Evolutionary conservation across 2,329 filamentous ascomycete genomes (phyloP), one percentile per base, ranked within the genome.

Genomic region (Arthrobotrys iridis): DNA sequence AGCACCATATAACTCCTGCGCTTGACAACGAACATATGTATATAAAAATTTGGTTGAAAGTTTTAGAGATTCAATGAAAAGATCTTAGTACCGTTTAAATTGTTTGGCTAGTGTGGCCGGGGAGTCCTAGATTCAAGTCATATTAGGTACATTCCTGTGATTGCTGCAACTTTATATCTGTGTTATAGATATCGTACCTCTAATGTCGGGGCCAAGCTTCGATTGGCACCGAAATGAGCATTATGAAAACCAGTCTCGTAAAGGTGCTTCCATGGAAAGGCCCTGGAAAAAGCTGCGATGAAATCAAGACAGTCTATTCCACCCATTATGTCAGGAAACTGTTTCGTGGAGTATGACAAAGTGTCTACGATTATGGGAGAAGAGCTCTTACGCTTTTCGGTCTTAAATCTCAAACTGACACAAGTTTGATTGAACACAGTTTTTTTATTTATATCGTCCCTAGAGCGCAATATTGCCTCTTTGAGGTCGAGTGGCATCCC

Each of bases 361-460:
- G 43, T 35, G 0, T 45, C 0, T 22, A 7, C 35, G 20, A 15
- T 13, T 26, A n/a, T 28, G 5, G 35, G 5, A 20, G 26, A 41
- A 13, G n/a, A 1, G 1, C 18, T 28, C 66, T 57, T 58, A 71
- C 66, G 26, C 5, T 43, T 28, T 43, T 63, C 48, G n/a, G 35
- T 63, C 48, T 71, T 71, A 33, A 71, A 71, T 13, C 35, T 58
- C 24, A 71, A 26, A 35, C 66, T 71, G 4, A 71, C 66, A 26
- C 66, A 57, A 5, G 66, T 71, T 20, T 58, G 66, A 41, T 71
- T 63, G 24, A 71, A 71, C 58, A 71, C 66, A 6, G 48, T 64
- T 33, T 37, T 71, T 24, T 58, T 64, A 18, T 71, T 45, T 0
- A 71, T 30, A 41, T 71, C 66, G 30, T 71, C 66, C 20, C 58